Evolutionary conservation across 352 stramenopile genomes (phyloP).

Genomic region (Pythium sukuiense): DNA sequence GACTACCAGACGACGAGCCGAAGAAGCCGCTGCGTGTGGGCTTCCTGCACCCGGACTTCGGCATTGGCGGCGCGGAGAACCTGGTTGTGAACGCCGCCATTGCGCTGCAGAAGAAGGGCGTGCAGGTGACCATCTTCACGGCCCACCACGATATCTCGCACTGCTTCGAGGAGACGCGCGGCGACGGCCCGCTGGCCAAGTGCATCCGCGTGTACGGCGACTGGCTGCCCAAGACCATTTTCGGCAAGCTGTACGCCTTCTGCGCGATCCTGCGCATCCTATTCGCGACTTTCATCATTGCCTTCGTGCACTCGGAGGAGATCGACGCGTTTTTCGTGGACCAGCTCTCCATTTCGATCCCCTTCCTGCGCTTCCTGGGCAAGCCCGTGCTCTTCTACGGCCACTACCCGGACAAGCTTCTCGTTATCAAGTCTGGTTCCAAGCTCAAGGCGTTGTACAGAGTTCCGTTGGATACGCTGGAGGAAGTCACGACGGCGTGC

Average conservation of each 20-base stretch:
- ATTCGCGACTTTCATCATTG: slow-evolving; percentile 86
- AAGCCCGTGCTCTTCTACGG: slow-evolving; percentile 97
- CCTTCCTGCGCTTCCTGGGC: slow-evolving; percentile 66
- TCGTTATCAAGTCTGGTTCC: slow-evolving; percentile 68
- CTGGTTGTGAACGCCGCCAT: slow-evolving; percentile 92
- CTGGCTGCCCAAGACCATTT: slow-evolving; percentile 92
- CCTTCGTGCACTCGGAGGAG: slow-evolving; percentile 38
- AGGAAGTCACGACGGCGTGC: slow-evolving; percentile 89
- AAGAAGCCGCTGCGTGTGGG: slow-evolving; percentile 60
- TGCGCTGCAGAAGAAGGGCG: slow-evolving; percentile 79
- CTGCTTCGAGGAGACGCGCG: slow-evolving; percentile 94
- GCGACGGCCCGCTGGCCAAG: slow-evolving; percentile 67
- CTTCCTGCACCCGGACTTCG: slow-evolving; percentile 98
- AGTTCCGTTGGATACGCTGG: slow-evolving; percentile 89
- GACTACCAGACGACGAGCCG: background rate
- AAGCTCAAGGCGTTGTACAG: slow-evolving; percentile 90
- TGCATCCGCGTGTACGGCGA: slow-evolving; percentile 90
- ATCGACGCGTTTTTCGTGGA: slow-evolving; percentile 82
- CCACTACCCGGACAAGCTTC: slow-evolving; percentile 98
- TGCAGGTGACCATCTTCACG: slow-evolving; percentile 93
- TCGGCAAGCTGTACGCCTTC: slow-evolving; percentile 89
- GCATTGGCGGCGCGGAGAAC: slow-evolving; percentile 96
- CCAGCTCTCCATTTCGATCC: slow-evolving; percentile 79
- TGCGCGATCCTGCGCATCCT: slow-evolving; percentile 94
- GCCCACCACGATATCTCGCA: slow-evolving; percentile 94